A percentile compares a stretch with the other conserved stretches of the same genome.
Evolutionary conservation across 208 protist genomes (phyloP).

Genomic region (Leishmania arabica): DNA sequence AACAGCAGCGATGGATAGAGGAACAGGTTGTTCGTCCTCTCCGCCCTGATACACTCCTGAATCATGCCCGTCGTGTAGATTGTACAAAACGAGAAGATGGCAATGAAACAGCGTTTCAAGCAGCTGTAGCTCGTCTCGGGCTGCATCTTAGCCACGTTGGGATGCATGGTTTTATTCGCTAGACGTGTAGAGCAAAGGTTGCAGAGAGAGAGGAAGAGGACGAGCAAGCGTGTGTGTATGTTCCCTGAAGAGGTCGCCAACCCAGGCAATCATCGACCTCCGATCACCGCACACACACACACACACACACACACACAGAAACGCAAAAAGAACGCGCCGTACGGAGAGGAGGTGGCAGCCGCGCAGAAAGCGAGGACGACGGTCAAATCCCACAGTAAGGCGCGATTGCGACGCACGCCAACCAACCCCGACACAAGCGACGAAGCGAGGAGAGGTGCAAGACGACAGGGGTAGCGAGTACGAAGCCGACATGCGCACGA

Average conservation of each 20-base stretch:
- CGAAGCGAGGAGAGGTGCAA: not conserved
- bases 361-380: not conserved
- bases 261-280: not conserved
- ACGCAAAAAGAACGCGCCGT: not conserved
- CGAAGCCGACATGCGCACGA: not conserved
- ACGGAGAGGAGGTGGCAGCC: not conserved
- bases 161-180: conserved; percentile 25
- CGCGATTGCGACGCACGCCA: not conserved
- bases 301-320: not conserved
- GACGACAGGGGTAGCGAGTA: not conserved
- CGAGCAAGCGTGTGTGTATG: not conserved
- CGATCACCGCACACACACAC: not conserved
- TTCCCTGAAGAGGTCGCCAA: not conserved
- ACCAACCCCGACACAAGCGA: not conserved
- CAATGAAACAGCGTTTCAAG: conserved; percentile 23
- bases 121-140: conserved; percentile 29
- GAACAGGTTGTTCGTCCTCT: conserved; percentile 34
- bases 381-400: not conserved
- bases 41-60: conserved; percentile 51
- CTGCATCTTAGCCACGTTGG: conserved; percentile 26
- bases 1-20: conserved; percentile 53
- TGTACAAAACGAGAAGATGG: conserved; percentile 21
- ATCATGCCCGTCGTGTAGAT: conserved; percentile 53
- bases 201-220: not conserved
- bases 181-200: not conserved